Percentiles rank a stretch among this genome's conserved stretches.
These are phyloP conservation scores for Flaveria ramosissima DNA, from an alignment of 129 eudicot species.

Conservation along the genomic window DNA sequence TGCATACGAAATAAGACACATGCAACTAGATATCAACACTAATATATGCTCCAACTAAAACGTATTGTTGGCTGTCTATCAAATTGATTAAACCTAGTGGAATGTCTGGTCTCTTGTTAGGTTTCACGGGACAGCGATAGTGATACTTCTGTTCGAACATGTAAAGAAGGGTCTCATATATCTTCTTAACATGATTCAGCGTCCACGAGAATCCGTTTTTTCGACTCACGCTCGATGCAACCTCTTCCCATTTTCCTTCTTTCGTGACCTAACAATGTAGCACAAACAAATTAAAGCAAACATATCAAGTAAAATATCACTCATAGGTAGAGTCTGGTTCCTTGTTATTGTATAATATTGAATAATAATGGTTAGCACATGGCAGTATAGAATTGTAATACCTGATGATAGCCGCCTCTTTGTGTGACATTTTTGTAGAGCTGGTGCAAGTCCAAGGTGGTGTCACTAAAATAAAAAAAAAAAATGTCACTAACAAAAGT, in stretches of 20 bases:
- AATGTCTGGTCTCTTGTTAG: constrained; percentile 2
- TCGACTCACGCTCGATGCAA: constrained; percentile 38
- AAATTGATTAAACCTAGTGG: constrained; percentile 25
- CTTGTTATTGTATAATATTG: too few species aligned
- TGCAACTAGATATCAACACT: too few species aligned
- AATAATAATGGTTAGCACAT: too few species aligned
- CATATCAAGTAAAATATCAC: too few species aligned
- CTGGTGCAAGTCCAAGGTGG: constrained; percentile 53
- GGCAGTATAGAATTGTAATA: too few species aligned
- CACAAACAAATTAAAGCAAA: too few species aligned
- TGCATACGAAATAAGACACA: not conserved
- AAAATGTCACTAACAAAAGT: too few species aligned
- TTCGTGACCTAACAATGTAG: constrained; percentile 63
- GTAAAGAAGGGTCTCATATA: constrained; percentile 50
- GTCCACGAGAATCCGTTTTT: constrained; percentile 23
- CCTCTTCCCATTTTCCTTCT: constrained; percentile 61
- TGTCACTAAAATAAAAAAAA: constrained; percentile 35
- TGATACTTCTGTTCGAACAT: constrained; percentile 55
- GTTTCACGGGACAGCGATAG: constrained; percentile 39
- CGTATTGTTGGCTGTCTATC: too few species aligned
- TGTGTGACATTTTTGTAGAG: constrained; percentile 54
- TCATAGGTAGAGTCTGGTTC: too few species aligned
- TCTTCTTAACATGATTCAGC: constrained; percentile 51
- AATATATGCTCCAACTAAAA: too few species aligned
- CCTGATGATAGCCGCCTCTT: constrained; percentile 68